These are phyloP conservation scores for Saxophila tyrrhenica DNA, from an alignment of 495 filamentous ascomycete species.

Conservation along the genomic window DNA sequence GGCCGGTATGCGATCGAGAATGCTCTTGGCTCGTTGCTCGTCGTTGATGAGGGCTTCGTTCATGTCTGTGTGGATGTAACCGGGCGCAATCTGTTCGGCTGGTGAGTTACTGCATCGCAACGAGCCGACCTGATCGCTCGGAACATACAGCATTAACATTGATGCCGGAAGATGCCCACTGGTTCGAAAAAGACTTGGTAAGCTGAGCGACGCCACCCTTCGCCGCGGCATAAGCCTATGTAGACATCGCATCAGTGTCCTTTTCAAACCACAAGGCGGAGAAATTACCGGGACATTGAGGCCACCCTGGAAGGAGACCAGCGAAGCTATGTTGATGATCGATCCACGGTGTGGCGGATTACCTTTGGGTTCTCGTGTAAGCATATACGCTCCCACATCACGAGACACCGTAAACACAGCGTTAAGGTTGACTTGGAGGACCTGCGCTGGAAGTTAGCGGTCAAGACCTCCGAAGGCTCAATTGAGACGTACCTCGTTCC, in stretches of 20 bases:
- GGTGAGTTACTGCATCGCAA: no score
- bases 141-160: conserved; percentile 27
- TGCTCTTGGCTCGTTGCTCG: conserved; percentile 51
- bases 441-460: conserved; percentile 32
- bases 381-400: conserved; percentile 71
- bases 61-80: conserved; percentile 86
- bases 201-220: conserved; percentile 79
- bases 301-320: conserved; percentile 83
- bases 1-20: conserved; percentile 71
- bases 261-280: no score
- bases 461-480: not conserved
- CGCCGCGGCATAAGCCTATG: conserved; percentile 68
- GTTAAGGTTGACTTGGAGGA: conserved; percentile 74
- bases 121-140: no score
- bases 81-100: conserved; percentile 32
- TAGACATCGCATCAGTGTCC: no score
- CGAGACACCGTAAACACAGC: conserved; percentile 75
- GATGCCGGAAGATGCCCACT: conserved; percentile 69
- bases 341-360: conserved; percentile 49
- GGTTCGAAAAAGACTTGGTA: conserved; percentile 77
- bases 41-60: conserved; percentile 72
- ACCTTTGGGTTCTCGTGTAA: conserved; percentile 43
- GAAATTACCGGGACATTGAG: conserved; percentile 65
- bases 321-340: conserved; percentile 76
- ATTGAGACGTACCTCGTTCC: conserved; percentile 49